Conservation (phyloP, 1,284 basidiomycete species). For the Puccinia coronata region DNA sequence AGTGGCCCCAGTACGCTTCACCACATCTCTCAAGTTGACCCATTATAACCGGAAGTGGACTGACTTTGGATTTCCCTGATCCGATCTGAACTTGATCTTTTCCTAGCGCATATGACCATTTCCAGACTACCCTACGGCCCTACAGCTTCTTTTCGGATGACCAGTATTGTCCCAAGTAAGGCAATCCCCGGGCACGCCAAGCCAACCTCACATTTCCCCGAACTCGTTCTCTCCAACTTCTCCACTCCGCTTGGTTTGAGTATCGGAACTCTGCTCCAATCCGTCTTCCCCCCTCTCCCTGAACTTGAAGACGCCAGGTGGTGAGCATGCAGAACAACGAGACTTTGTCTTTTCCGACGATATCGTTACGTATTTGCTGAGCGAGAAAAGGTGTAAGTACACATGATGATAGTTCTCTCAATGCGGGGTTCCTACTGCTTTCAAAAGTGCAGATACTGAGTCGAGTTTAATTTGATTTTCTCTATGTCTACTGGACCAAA, state of each 20-base stretch:
- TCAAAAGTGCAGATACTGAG: neutral
- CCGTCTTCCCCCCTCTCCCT: slow-evolving; percentile 89
- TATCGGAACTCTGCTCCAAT: slow-evolving; percentile 91
- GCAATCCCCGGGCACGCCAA: slow-evolving; percentile 72
- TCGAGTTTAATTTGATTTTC: neutral
- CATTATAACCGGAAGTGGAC: neutral
- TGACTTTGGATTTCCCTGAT: neutral
- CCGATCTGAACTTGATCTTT: neutral
- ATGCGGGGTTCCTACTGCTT: neutral
- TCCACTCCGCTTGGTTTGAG: slow-evolving; percentile 89
- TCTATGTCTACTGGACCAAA: neutral
- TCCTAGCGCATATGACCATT: slow-evolving; percentile 84
- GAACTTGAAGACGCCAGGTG: slow-evolving; percentile 94
- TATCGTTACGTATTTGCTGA: slow-evolving; percentile 47
- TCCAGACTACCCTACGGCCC: slow-evolving; percentile 89
- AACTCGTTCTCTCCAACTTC: slow-evolving; percentile 94
- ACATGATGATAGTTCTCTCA: neutral
- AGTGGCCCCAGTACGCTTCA: slow-evolving; percentile 42
- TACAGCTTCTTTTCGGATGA: slow-evolving; percentile 92
- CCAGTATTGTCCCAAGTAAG: slow-evolving; percentile 65
- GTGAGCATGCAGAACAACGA: slow-evolving; percentile 96
- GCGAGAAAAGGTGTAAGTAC: slow-evolving; percentile 45
- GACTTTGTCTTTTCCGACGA: slow-evolving; percentile 94
- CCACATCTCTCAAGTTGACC: neutral
- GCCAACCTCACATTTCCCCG: slow-evolving; percentile 88